A percentile compares a stretch with the other conserved stretches of the same genome.
phyloP scores from a whole-genome alignment of 108 stramenopile genomes.

The Pelagomonas calceolata region DNA sequence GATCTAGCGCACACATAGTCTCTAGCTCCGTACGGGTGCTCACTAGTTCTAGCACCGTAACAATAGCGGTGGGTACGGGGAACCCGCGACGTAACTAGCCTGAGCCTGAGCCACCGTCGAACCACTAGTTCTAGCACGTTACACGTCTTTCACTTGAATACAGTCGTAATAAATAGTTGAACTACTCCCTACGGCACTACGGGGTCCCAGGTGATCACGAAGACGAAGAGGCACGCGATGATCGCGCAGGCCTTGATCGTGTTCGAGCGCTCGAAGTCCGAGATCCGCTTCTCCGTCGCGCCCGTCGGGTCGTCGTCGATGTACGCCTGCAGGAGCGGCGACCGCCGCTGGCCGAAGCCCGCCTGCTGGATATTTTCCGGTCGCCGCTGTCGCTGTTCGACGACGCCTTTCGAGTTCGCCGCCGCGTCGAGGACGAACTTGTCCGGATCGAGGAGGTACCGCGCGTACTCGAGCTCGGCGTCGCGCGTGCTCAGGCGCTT shows the following conservation, averaged over 20 bases:
- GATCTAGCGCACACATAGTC: no score
- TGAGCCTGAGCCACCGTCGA: no score
- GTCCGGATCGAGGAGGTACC: not conserved
- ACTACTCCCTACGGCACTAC: no score
- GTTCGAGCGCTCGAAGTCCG: not conserved
- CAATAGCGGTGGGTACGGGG: no score
- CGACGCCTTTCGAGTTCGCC: not conserved
- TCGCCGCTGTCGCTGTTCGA: not conserved
- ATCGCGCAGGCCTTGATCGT: not conserved
- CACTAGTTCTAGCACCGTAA: no score
- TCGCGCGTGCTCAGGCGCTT: not conserved
- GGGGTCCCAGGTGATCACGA: no score
- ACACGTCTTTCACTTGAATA: no score
- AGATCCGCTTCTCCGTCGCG: not conserved
- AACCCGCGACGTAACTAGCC: no score
- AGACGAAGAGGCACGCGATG: not conserved
- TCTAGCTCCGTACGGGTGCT: no score
- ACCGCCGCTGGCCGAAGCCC: not conserved
- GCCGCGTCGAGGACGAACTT: not conserved
- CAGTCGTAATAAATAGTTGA: no score
- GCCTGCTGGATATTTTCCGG: not conserved
- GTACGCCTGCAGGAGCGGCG: not conserved
- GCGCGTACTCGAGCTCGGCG: not conserved
- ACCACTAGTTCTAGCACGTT: no score
- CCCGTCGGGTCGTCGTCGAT: not conserved